Evolutionary conservation across 768 basidiomycete species (phyloP).

Genomic region (Tylopilus cervinicoccineus): DNA sequence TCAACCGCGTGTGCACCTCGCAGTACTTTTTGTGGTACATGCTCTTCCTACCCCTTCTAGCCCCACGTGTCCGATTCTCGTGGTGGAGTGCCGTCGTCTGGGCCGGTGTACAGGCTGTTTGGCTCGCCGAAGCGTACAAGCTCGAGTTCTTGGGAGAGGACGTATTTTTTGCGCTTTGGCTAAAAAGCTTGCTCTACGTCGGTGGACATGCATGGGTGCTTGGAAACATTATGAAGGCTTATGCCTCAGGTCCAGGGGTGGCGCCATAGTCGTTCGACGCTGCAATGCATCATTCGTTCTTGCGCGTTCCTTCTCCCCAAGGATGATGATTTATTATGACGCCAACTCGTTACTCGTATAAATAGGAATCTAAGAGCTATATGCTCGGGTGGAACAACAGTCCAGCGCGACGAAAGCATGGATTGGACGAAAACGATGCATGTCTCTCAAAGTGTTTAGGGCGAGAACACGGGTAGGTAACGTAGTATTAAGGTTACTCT

Average conservation of each 20-base stretch:
- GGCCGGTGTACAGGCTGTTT: slow-evolving; percentile 77
- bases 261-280: neutral
- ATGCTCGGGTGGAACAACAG: slow-evolving; percentile 9
- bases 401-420: slow-evolving; percentile 16
- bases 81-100: slow-evolving; percentile 52
- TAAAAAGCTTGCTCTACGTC: slow-evolving; percentile 70
- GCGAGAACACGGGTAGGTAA: slow-evolving; percentile 21
- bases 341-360: slow-evolving; percentile 6
- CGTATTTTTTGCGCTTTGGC: slow-evolving; percentile 76
- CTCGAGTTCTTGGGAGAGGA: slow-evolving; percentile 82
- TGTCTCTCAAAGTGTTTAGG: slow-evolving; percentile 11
- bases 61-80: slow-evolving; percentile 61
- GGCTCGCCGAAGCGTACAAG: slow-evolving; percentile 88
- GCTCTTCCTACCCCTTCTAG: slow-evolving; percentile 77
- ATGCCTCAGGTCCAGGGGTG: slow-evolving; percentile 15
- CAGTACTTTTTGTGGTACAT: slow-evolving; percentile 99
- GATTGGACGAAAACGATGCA: slow-evolving; percentile 6
- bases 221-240: slow-evolving; percentile 53
- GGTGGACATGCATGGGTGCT: slow-evolving; percentile 79
- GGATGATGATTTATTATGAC: neutral
- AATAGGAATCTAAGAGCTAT: slow-evolving; percentile 22
- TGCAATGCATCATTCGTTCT: neutral
- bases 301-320: too few species aligned
- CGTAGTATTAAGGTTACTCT: slow-evolving; percentile 15
- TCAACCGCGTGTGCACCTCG: slow-evolving; percentile 98